Conservation (phyloP, 768 basidiomycete genomes). For the Macrolepiota fuliginosa region DNA sequence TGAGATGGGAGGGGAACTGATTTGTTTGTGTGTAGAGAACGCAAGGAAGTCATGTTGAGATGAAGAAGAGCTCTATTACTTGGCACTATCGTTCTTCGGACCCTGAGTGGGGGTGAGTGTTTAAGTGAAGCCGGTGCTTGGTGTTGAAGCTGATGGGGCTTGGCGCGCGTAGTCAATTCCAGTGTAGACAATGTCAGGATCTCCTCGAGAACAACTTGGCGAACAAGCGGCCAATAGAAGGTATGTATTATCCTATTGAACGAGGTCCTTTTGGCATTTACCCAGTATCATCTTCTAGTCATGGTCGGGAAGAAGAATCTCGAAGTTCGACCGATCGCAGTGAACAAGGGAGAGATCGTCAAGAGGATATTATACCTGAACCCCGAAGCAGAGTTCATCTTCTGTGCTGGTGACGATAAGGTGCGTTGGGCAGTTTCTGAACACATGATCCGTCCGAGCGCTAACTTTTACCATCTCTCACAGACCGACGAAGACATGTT, state of each 20-base stretch:
- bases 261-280: not conserved
- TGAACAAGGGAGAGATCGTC: slow-evolving; percentile 99
- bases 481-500: slow-evolving; percentile 99
- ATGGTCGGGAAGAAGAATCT: slow-evolving; percentile 98
- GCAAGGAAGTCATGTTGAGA: slow-evolving; percentile 93
- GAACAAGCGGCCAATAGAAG: slow-evolving; percentile 92
- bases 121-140: not conserved
- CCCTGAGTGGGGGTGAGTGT: slow-evolving; percentile 90
- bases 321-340: slow-evolving; percentile 91
- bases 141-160: slow-evolving; percentile 8
- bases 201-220: slow-evolving; percentile 92
- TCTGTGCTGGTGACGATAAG: slow-evolving; percentile 99
- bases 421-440: slow-evolving; percentile 29
- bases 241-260: slow-evolving; percentile 31
- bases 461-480: not conserved
- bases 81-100: slow-evolving; percentile 96
- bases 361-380: slow-evolving; percentile 91
- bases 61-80: slow-evolving; percentile 96
- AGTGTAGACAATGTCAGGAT: slow-evolving; percentile 96
- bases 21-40: slow-evolving; percentile 53
- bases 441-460: not conserved
- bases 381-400: slow-evolving; percentile 92
- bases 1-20: not conserved
- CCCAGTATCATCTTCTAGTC: slow-evolving; percentile 41
- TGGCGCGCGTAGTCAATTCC: slow-evolving; percentile 60